These are phyloP conservation scores for Trichoderma reesei DNA, from an alignment of 495 filamentous ascomycete genomes.

Conservation along the genomic window DNA sequence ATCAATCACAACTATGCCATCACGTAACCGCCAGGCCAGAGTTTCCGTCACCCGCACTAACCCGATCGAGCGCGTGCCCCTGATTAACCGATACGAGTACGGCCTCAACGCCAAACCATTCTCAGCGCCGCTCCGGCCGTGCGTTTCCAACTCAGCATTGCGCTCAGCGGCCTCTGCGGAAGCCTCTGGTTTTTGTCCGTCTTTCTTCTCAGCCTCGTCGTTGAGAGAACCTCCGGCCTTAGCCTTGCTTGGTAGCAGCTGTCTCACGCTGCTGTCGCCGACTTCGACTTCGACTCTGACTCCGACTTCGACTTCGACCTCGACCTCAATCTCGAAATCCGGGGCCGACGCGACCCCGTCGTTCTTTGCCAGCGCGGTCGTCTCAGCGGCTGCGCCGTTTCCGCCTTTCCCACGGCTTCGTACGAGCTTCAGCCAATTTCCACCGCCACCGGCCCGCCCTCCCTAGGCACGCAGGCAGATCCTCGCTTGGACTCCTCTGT, in stretches of 20 bases:
- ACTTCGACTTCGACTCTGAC: background rate
- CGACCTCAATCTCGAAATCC: background rate
- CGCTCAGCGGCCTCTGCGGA: background rate
- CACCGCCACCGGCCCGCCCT: slow-evolving; percentile 20
- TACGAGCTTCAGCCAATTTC: slow-evolving; percentile 23
- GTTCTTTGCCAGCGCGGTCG: slow-evolving; percentile 4
- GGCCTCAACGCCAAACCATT: background rate
- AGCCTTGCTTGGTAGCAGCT: background rate
- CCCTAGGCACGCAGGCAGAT: slow-evolving; percentile 21
- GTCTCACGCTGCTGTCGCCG: background rate
- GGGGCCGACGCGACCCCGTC: background rate
- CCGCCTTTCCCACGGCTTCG: slow-evolving; percentile 37
- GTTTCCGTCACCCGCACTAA: background rate
- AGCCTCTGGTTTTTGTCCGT: background rate
- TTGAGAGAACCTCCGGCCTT: background rate
- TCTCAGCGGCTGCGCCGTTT: slow-evolving; percentile 9
- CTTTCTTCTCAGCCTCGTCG: background rate
- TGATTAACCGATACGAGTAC: slow-evolving; percentile 4
- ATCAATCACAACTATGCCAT: background rate
- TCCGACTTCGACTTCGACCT: background rate
- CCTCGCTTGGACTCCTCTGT: slow-evolving; percentile 11
- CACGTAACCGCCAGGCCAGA: background rate
- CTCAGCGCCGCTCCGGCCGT: background rate
- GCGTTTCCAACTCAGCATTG: slow-evolving; percentile 8
- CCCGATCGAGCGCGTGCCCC: background rate